Percentiles rank a stretch among this genome's conserved stretches.
Evolutionary conservation across 225 moss, liverwort and hornwort genomes (phyloP).

Genomic region (Pseudisothecium myosuroides): DNA sequence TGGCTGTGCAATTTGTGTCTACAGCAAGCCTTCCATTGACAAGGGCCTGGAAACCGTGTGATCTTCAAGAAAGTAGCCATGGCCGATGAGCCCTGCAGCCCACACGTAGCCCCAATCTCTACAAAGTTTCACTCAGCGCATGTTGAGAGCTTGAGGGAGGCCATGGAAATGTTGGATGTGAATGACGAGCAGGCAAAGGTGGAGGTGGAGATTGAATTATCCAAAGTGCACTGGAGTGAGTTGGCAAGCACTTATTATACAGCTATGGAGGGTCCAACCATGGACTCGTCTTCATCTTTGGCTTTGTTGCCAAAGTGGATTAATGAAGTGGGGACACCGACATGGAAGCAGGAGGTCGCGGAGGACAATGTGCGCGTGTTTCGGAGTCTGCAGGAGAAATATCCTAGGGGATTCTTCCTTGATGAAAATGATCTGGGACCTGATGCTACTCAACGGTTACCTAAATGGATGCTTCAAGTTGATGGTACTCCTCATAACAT

Average conservation of each 20-base stretch:
- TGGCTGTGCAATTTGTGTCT: no score
- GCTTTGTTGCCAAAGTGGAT: not conserved
- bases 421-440: not conserved
- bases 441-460: no score
- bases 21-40: no score
- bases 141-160: not conserved
- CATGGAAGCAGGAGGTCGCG: not conserved
- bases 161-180: not conserved
- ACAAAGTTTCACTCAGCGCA: rapidly evolving
- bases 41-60: no score
- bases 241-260: not conserved
- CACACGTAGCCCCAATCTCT: no score
- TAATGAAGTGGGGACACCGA: not conserved
- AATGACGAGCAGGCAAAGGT: not conserved
- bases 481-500: rapidly evolving
- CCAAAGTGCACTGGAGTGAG: not conserved
- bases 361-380: not conserved
- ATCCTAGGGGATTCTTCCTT: not conserved
- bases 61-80: no score
- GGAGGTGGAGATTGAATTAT: not conserved
- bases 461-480: rapidly evolving
- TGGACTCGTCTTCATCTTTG: not conserved
- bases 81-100: no score
- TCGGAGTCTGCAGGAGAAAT: not conserved
- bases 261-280: rapidly evolving